Base-by-base conservation (phyloP, 2,329 filamentous ascomycete genomes). In the Colletotrichum noveboracense region DNA sequence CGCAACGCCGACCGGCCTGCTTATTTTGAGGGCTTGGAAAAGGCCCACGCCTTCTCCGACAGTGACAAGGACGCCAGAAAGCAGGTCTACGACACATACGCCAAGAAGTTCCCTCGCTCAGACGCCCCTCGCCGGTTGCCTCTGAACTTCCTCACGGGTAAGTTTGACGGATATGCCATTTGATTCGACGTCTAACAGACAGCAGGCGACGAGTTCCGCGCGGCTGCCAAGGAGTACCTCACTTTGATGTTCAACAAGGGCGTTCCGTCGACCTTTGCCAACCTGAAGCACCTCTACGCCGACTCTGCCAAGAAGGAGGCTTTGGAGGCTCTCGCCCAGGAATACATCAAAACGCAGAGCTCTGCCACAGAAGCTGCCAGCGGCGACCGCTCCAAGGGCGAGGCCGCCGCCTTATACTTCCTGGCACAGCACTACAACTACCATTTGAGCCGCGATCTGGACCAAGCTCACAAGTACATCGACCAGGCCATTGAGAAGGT, bases 371-470 rank as follows among this genome's bases (percentile, higher is more conserved):
- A 85, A 32, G 82, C 84, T 48, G 78, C 79, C 6, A 88, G 86
- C 70, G 83, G 83, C 26, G 88, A 91, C 78, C 83, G 85, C 67
- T 82, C 85, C 68, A 90, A 90, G 80, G 96, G 96, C 82, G 90
- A 94, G 80, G 91, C 95, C 16, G 95, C 96, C 3, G 94, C 95
- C 16, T 91, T 96, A 66, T 98, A 97, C 85, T 99, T 97, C 87
- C 91, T 99, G 70, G 96, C 96, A 10, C 97, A 98, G 82, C 97
- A 99, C 86, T 98, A 98, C 89, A 97, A 98, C 87, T 98, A 98
- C 84, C 90, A 94, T 83, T 88, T 95, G 75, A 98, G 95, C 82
- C 95, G 96, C 56, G 92, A 98, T 83, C 90, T 98, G 28, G 80
- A 89, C 74, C 97, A 96, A 85, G 96, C 97, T 5, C 90, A 93